Percentiles rank a stretch among this genome's conserved stretches.
phyloP scores from a whole-genome alignment of 2,329 filamentous ascomycete species.

The Fusarium aywerte region DNA sequence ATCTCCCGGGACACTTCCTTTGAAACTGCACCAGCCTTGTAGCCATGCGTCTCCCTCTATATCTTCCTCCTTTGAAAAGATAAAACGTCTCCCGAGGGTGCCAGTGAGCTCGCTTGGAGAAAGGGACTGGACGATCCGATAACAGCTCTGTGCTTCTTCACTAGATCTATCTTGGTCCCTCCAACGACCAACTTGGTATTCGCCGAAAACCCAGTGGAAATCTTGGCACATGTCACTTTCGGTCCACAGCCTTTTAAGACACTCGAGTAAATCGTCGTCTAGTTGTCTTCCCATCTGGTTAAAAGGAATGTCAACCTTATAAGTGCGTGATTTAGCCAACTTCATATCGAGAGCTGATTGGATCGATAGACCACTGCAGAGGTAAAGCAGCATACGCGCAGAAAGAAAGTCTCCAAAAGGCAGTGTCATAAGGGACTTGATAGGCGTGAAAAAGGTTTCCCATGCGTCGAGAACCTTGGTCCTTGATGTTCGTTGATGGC shows the following conservation, averaged over 20 bases:
- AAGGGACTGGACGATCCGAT: not conserved
- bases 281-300: not conserved
- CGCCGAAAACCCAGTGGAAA: not conserved
- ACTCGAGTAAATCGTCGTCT: not conserved
- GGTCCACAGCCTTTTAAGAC: not conserved
- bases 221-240: not conserved
- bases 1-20: not conserved
- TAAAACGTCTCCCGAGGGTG: not conserved
- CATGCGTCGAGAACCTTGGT: not conserved
- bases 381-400: slow-evolving; percentile 1
- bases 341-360: not conserved
- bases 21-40: not conserved
- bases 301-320: not conserved
- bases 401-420: not conserved
- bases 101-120: not conserved
- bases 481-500: not conserved
- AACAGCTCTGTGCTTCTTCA: not conserved
- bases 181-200: not conserved
- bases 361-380: not conserved
- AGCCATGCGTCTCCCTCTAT: not conserved
- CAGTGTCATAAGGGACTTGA: not conserved
- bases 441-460: not conserved
- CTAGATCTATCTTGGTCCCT: not conserved
- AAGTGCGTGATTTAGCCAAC: not conserved
- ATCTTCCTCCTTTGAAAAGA: not conserved